These are phyloP conservation scores for Quercus tomentella DNA, from an alignment of 331 rosid species.

Conservation along the genomic window DNA sequence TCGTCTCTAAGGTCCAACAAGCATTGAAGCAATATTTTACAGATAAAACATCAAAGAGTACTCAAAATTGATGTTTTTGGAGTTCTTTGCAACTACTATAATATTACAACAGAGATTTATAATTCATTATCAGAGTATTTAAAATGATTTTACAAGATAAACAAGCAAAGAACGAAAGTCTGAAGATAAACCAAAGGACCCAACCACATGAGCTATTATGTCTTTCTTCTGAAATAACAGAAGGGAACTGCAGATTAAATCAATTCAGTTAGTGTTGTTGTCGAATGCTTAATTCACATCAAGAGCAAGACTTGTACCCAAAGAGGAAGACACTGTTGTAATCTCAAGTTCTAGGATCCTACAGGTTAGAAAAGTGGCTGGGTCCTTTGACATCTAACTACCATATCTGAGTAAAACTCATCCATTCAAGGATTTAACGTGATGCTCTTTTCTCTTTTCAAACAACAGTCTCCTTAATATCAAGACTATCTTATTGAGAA, in stretches of 20 bases:
- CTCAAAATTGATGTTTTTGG: background rate
- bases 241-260: background rate
- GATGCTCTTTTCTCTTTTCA: background rate
- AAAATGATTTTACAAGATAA: background rate
- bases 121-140: background rate
- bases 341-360: conserved; percentile 1
- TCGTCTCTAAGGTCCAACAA: no score
- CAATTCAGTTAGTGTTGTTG: background rate
- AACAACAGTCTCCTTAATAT: conserved; percentile 48
- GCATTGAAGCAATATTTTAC: no score
- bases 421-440: background rate
- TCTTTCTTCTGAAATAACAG: background rate
- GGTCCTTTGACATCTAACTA: background rate
- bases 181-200: background rate
- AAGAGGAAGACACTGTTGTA: background rate
- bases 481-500: conserved; percentile 45
- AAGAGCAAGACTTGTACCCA: conserved; percentile 9
- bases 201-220: background rate
- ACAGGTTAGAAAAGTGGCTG: background rate
- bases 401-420: background rate
- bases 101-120: background rate
- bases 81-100: background rate
- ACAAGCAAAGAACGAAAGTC: background rate
- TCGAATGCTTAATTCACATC: conserved; percentile 6
- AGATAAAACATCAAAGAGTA: no score